A percentile compares a stretch with the other conserved stretches of the same genome.
These are phyloP conservation scores for Auricularia auricula-judae DNA, from an alignment of 768 basidiomycete genomes.

Conservation along the genomic window DNA sequence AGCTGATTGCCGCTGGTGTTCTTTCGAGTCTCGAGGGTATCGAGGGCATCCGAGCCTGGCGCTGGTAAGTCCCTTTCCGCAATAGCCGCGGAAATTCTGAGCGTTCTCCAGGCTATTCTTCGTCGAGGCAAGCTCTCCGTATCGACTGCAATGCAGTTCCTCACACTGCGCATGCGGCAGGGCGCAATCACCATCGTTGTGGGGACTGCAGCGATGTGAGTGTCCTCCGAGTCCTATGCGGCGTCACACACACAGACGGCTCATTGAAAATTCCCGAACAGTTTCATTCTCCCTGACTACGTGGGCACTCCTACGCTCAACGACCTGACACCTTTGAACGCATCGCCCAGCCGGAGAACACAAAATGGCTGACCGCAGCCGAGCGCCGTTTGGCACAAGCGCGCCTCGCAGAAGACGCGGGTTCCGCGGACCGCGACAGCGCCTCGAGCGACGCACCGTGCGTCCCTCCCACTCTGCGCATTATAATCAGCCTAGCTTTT, in stretches of 20 bases:
- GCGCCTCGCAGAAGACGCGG: slow-evolving; percentile 56
- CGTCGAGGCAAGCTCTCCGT: slow-evolving; percentile 38
- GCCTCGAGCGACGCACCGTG: slow-evolving; percentile 36
- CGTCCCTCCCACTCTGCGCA: slow-evolving; percentile 11
- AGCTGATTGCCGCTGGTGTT: slow-evolving; percentile 70
- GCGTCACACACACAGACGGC: no score
- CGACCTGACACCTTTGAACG: background rate
- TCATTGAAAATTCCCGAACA: slow-evolving; percentile 15
- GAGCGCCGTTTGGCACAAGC: slow-evolving; percentile 52
- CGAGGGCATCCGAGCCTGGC: slow-evolving; percentile 57
- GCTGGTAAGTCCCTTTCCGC: slow-evolving; percentile 36
- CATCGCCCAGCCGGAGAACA: slow-evolving; percentile 30
- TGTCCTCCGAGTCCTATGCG: no score
- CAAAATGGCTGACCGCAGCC: slow-evolving; percentile 40
- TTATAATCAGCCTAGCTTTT: background rate
- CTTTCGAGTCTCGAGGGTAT: slow-evolving; percentile 57
- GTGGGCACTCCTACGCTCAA: slow-evolving; percentile 22
- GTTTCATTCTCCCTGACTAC: slow-evolving; percentile 49
- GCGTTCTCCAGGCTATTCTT: slow-evolving; percentile 45
- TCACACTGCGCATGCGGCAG: slow-evolving; percentile 17
- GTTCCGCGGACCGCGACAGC: slow-evolving; percentile 56
- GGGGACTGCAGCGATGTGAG: slow-evolving; percentile 44
- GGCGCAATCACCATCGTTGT: slow-evolving; percentile 53
- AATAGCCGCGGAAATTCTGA: background rate
- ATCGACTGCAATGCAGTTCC: background rate